Percentiles rank a stretch among this genome's conserved stretches.
These are phyloP conservation scores for Selaginella moellendorffii DNA, from an alignment of 75 land plant genomes.

Conservation along the genomic window DNA sequence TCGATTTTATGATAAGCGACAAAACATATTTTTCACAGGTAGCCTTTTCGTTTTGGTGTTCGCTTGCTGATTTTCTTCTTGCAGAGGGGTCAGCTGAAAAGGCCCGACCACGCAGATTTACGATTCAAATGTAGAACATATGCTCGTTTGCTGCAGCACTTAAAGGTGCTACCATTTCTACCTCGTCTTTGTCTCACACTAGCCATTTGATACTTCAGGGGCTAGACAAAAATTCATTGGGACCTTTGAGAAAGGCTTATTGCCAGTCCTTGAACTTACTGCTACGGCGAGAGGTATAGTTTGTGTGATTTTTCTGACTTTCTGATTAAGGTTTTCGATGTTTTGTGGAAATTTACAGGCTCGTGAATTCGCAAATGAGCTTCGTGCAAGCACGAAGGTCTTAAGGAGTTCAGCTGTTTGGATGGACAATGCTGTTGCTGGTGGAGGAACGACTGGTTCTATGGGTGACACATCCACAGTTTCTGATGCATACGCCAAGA, in stretches of 20 bases:
- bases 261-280: constrained; percentile 85
- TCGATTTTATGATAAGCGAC: constrained; percentile 95
- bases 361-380: constrained; percentile 97
- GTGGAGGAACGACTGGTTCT: constrained; percentile 34
- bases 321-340: too few relatives aligned
- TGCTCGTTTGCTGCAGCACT: constrained; percentile 87
- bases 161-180: constrained; percentile 48
- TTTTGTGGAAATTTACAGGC: too few relatives aligned
- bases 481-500: constrained; percentile 86
- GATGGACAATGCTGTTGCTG: constrained; percentile 57
- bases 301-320: constrained; percentile 7
- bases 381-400: constrained; percentile 91
- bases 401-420: constrained; percentile 51
- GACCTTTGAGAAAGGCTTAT: constrained; percentile 77
- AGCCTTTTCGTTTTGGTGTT: background rate
- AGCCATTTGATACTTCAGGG: constrained; percentile 26
- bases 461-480: constrained; percentile 63
- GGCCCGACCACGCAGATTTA: constrained; percentile 97
- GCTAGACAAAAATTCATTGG: constrained; percentile 84
- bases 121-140: constrained; percentile 94
- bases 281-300: constrained; percentile 91
- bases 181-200: background rate
- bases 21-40: constrained; percentile 96
- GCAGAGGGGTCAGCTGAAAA: constrained; percentile 87
- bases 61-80: background rate